Evolutionary conservation across 805 yeast species (phyloP), one percentile per base, ranked within the genome.

Genomic region (Yamadazyma tumulicola): DNA sequence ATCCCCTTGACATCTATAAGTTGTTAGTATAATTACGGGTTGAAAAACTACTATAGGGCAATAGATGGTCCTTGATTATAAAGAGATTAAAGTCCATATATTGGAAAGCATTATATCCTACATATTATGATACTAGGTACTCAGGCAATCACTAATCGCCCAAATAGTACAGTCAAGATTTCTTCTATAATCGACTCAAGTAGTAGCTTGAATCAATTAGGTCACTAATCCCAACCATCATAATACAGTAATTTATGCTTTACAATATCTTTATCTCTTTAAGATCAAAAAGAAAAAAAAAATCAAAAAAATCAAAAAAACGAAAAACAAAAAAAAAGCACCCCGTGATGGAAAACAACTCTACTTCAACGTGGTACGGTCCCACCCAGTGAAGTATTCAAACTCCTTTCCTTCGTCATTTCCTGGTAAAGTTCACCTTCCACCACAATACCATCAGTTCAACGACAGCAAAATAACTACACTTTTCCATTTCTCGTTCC

Each of bases 1-100:
- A 93, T 86, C 64, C 97, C 98, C 75, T 93, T 93, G 67, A 93
- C 98, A 71, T 93, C 98, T 89, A 63, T n/a, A 36, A 37, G 24
- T 24, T 20, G 67, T 62, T 61, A 61, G 67, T 64, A 60, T 31
- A 7, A 6, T 6, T 24, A 24, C n/a, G 27, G 14, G 14, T 24
- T 7, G n/a, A 7, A 8, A 20, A 8, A 20, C 23, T 20, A 20
- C 10, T 25, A 4, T 34, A 26, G 29, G 37, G 28, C 22, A 27
- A n/a, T 34, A 28, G 37, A 34, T 26, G 27, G 19, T 34, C 16
- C 37, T n/a, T 4, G 13, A 5, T 25, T 24, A 5, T 27, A 27
- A 34, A 20, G 28, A 34, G 37, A 34, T 28, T 24, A 26, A 26
- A 7, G 6, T 27, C n/a, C 29, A 29, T 34, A 34, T 34, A 34